Base-by-base conservation (phyloP, 345 rosid species). In the Lumnitzera littorea region DNA sequence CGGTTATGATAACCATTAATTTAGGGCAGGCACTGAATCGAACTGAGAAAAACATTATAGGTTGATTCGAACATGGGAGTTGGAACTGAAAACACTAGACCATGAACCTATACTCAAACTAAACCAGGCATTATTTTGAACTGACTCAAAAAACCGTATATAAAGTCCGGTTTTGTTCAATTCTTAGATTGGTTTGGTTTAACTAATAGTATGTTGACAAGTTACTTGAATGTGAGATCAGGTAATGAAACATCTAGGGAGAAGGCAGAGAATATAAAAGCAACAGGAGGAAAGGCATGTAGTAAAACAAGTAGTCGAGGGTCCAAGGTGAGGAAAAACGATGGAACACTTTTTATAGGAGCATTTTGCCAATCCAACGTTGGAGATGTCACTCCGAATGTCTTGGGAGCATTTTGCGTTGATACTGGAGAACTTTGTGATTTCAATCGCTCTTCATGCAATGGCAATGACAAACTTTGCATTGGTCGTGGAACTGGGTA, bases 331-430 rank as follows among this genome's bases (percentile, higher is more conserved):
- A 79, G 86, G 74, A 84, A 75, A 58, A 75, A 77, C 57, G 64
- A 74, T 13, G 79, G 82, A 23, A 69, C 74, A 1, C 23, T 31
- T 31, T 81, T 81, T 65, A 84, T 81, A 5, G 84, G 84, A 14
- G 84, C 89, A 4, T 84, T 81, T 60, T 81, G 84, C 64, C 82
- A 84, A 60, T 81, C 89, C 46, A 84, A 81, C 55, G 86, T 79
- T 3, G 84, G 89, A 56, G 89, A 84, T 50, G 84, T 84, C 55
- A 70, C 69, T 15, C 86, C 84, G 31, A 84, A 81, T 62, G 86
- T 84, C 74, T 66, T 84, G 1, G 86, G 86, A 62, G 81, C 86
- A 11, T 84, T 79, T 56, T 81, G 87, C 68, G 73, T 23, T 3
- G 75, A 82, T 56, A 76, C 58, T 2, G 85, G 84, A 24, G 70